These are phyloP conservation scores for Prunus persica DNA, from an alignment of 306 rosid genomes.

Conservation along the genomic window DNA sequence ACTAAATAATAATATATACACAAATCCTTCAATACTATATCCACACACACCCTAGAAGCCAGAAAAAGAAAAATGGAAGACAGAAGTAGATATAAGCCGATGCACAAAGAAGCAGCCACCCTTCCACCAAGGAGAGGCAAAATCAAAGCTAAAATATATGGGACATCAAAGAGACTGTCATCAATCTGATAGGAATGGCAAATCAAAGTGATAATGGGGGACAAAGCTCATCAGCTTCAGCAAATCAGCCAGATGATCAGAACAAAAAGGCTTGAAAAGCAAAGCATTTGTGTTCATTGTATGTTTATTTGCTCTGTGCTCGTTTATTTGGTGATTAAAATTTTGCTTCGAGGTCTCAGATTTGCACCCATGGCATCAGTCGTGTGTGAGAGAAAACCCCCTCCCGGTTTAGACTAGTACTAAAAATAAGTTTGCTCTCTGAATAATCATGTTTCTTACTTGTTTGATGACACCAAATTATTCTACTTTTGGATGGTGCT, in stretches of 20 bases:
- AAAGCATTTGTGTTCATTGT: neutral
- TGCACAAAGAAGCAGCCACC: neutral
- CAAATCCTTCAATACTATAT: neutral
- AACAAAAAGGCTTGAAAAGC: neutral
- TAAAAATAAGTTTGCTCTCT: too few species aligned
- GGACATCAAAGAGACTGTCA: neutral
- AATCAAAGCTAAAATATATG: neutral
- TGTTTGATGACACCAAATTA: neutral
- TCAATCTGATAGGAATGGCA: neutral
- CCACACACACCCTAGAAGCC: neutral
- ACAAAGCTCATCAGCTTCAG: neutral
- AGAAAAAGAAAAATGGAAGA: neutral
- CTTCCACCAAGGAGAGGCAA: neutral
- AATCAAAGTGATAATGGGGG: neutral
- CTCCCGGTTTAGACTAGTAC: too few species aligned
- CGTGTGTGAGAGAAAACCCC: too few species aligned
- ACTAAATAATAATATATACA: too few species aligned
- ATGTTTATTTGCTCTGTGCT: neutral
- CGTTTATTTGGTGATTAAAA: too few species aligned
- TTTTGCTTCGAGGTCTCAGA: too few species aligned
- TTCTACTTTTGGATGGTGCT: neutral
- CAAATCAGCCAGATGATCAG: neutral
- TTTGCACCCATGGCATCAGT: too few species aligned
- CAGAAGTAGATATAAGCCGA: neutral
- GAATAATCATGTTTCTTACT: neutral